Evolutionary conservation across 2,329 filamentous ascomycete species (phyloP).

Genomic region (Pseudocercospora musae): DNA sequence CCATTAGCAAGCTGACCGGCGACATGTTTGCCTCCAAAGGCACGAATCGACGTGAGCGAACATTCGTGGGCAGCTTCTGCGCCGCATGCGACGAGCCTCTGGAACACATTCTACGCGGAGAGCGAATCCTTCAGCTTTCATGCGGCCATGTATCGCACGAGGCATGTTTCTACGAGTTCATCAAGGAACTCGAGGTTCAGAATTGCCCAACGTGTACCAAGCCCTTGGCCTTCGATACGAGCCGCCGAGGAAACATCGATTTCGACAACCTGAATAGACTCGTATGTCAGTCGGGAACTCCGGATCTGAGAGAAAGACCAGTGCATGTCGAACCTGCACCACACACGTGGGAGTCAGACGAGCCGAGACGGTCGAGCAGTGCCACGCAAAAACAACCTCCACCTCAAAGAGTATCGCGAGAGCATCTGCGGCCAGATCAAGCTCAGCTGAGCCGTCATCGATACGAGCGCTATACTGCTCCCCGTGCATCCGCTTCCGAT

Average conservation of each 20-base stretch:
- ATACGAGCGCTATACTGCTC: conserved; percentile 28
- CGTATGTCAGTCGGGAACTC: conserved; percentile 70
- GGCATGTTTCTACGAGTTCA: conserved; percentile 98
- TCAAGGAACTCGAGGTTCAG: conserved; percentile 89
- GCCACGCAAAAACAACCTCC: conserved; percentile 14
- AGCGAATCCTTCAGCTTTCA: conserved; percentile 91
- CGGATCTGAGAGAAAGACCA: conserved; percentile 36
- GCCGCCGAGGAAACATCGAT: conserved; percentile 79
- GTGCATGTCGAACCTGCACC: conserved; percentile 48
- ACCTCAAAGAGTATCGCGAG: conserved; percentile 17
- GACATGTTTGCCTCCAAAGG: conserved; percentile 35
- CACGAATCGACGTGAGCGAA: conserved; percentile 71
- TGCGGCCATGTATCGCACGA: conserved; percentile 97
- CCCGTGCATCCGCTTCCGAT: conserved; percentile 49
- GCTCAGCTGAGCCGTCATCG: conserved; percentile 11
- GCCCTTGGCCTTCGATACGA: conserved; percentile 86
- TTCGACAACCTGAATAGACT: conserved; percentile 88
- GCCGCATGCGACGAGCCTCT: conserved; percentile 95
- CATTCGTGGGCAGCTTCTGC: conserved; percentile 92
- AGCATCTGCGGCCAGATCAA: conserved; percentile 28
- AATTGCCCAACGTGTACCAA: conserved; percentile 93
- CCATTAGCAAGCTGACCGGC: conserved; percentile 25
- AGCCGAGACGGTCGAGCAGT: conserved; percentile 15
- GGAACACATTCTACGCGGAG: conserved; percentile 89
- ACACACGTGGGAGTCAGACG: conserved; percentile 60